Evolutionary conservation across 1,284 basidiomycete genomes (phyloP).

Genomic region (Boletus albobrunnescens): DNA sequence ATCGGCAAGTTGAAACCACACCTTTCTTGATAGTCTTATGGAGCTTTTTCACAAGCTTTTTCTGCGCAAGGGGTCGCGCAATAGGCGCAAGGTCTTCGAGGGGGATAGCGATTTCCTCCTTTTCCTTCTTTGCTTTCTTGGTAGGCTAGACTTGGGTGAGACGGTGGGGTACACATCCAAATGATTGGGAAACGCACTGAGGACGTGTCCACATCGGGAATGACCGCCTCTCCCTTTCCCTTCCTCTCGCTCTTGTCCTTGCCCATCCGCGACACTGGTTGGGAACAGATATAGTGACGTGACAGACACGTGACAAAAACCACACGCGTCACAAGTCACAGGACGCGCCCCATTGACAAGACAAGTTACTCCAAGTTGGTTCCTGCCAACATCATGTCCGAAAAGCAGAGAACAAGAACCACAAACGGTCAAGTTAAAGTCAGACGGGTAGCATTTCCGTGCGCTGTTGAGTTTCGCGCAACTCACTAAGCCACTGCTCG

Average conservation of each 20-base stretch:
- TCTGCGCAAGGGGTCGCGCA: slow-evolving; percentile 85
- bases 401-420: slow-evolving; percentile 24
- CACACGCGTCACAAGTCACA: slow-evolving; percentile 31
- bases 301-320: slow-evolving; percentile 27
- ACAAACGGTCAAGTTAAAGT: slow-evolving; percentile 7
- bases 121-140: slow-evolving; percentile 58
- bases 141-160: slow-evolving; percentile 38
- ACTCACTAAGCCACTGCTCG: slow-evolving; percentile 3
- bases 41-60: slow-evolving; percentile 88
- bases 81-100: slow-evolving; percentile 85
- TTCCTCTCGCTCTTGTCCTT: slow-evolving; percentile 70
- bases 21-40: slow-evolving; percentile 93
- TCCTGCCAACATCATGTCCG: slow-evolving; percentile 18
- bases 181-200: slow-evolving; percentile 35
- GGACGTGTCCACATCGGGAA: slow-evolving; percentile 47
- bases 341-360: slow-evolving; percentile 16
- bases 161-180: neutral
- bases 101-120: slow-evolving; percentile 66
- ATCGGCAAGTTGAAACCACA: slow-evolving; percentile 31
- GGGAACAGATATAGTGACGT: slow-evolving; percentile 20
- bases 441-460: slow-evolving; percentile 16
- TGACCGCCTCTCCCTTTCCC: slow-evolving; percentile 32
- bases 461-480: neutral
- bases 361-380: no score
- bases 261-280: slow-evolving; percentile 39